Base-by-base conservation (phyloP, 495 filamentous ascomycete genomes). In the Penicillium pulvis region DNA sequence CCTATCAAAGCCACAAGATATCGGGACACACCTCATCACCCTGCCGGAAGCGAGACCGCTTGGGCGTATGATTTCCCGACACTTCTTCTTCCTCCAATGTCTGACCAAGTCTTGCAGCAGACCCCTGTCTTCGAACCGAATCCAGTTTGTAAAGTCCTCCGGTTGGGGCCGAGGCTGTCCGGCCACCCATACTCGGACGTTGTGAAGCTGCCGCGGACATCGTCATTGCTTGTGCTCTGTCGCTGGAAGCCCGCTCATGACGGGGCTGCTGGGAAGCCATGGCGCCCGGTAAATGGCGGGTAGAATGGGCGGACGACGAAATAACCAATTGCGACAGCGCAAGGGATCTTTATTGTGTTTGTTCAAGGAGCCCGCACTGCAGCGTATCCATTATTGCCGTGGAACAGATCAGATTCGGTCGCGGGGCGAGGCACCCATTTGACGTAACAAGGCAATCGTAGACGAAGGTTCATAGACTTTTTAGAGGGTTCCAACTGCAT, bases 361-460 rank as follows among this genome's bases (percentile, higher is more conserved):
- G 62, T 65, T 57, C 63, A 58, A 68, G 64, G 63, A 57, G 46
- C 55, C 51, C 58, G 55, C 67, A 63, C 68, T 50, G 66, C 72
- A 67, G 66, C 57, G 67, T 60, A 70, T 73, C 75, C 75, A 78
- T 78, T 66, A 67, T 74, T 66, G 65, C 62, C 39, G 43, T 36
- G n/a, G 50, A 39, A 62, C 19, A 57, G 52, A 55, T 56, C 61
- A 64, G 51, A 51, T 16, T 59, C 56, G 44, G 51, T 52, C 52
- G 51, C 39, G 30, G 42, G 48, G 50, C 23, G 41, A 66, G 57
- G 47, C 14, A 56, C 46, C 53, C 47, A 48, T 63, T 42, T 20
- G 54, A 23, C 47, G 20, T 10, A 5, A 17, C 36, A 41, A 31
- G 28, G 49, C 33, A 52, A 36, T 36, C 17, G 20, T 19, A 30